Evolutionary conservation across 1,284 basidiomycete species (phyloP).

Genomic region (Coniferiporia sulphurascens): DNA sequence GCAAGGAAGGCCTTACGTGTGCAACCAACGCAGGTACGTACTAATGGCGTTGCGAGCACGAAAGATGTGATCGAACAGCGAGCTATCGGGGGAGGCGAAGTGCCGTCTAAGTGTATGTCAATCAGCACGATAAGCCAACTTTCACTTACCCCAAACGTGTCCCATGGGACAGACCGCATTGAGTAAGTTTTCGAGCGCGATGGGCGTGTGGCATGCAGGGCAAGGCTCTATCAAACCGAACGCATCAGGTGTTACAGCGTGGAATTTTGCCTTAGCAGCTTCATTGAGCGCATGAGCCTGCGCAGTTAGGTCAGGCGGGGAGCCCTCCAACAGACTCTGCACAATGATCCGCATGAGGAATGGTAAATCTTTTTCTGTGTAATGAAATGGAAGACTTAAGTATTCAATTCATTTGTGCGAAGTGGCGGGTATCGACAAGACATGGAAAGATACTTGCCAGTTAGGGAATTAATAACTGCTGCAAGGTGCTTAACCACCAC

Average conservation of each 20-base stretch:
- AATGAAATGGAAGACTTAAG: constrained; percentile 2
- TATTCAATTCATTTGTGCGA: constrained; percentile 1
- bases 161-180: constrained; percentile 59
- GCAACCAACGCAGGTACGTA: constrained; percentile 68
- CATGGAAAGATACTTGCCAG: constrained; percentile 35
- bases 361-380: constrained; percentile 16
- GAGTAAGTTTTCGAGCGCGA: constrained; percentile 53
- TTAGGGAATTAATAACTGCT: constrained; percentile 39
- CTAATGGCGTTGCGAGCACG: constrained; percentile 59
- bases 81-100: constrained; percentile 31
- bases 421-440: background rate
- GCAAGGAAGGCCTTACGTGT: constrained; percentile 65
- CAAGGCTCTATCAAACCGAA: constrained; percentile 48
- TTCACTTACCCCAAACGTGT: constrained; percentile 57
- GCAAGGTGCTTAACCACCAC: constrained; percentile 52
- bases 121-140: background rate
- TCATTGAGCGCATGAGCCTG: constrained; percentile 9
- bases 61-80: constrained; percentile 71
- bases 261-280: constrained; percentile 5
- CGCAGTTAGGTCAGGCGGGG: constrained; percentile 9
- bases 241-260: constrained; percentile 4
- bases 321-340: constrained; percentile 15
- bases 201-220: constrained; percentile 58
- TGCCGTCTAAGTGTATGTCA: constrained; percentile 17
- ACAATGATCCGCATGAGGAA: constrained; percentile 18